Percentiles rank a stretch among this genome's conserved stretches.
phyloP scores from a whole-genome alignment of 176 grass and related monocot genomes.

The Canna indica region DNA sequence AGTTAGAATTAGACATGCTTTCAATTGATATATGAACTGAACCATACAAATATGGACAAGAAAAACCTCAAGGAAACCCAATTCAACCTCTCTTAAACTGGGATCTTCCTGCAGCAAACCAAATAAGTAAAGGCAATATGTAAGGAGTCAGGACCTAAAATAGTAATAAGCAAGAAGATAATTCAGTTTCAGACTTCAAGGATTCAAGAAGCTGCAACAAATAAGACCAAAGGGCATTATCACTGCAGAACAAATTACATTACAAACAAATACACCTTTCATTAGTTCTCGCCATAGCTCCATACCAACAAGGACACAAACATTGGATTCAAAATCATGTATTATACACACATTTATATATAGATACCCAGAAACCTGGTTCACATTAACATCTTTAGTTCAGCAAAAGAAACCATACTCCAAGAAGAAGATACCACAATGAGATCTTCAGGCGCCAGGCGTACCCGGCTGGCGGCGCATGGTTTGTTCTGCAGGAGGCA shows the following conservation, averaged over 20 bases:
- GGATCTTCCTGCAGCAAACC: too few species aligned
- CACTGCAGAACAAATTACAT: not conserved
- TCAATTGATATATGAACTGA: too few species aligned
- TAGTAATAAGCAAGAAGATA: not conserved
- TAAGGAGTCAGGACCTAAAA: too few species aligned
- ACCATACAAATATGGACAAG: too few species aligned
- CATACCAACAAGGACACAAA: not conserved
- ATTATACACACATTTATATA: too few species aligned
- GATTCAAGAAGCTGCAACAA: not conserved
- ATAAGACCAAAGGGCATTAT: not conserved
- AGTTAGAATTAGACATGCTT: too few species aligned
- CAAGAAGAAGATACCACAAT: not conserved
- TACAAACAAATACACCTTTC: not conserved
- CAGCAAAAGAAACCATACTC: not conserved
- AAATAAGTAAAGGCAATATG: too few species aligned
- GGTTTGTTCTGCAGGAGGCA: constrained; percentile 64
- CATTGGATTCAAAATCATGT: not conserved
- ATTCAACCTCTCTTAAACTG: too few species aligned
- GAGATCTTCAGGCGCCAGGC: constrained; percentile 27
- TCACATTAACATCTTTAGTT: not conserved
- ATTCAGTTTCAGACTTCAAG: not conserved
- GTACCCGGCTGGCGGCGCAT: too few species aligned
- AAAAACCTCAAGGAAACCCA: too few species aligned
- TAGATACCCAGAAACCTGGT: not conserved
- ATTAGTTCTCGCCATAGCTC: not conserved